Evolutionary conservation across 2,329 filamentous ascomycete genomes (phyloP).

Genomic region (Aspergillus niger): DNA sequence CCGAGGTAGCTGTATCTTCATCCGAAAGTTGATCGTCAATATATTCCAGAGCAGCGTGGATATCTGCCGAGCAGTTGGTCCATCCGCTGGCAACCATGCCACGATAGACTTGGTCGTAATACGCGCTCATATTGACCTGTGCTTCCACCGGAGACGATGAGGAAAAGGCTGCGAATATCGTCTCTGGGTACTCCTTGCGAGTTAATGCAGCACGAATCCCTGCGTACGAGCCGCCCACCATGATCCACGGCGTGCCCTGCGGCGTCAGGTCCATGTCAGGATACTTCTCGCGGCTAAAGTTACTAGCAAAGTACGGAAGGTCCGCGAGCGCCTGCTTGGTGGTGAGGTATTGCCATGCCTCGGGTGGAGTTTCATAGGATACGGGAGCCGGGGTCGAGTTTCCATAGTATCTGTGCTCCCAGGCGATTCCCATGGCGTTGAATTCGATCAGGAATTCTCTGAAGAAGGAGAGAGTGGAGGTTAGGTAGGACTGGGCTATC

Average conservation of each 20-base stretch:
- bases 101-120: constrained; percentile 53
- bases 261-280: constrained; percentile 42
- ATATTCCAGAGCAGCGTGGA: constrained; percentile 51
- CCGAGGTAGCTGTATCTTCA: constrained; percentile 35
- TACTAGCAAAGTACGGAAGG: constrained; percentile 47
- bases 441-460: constrained; percentile 37
- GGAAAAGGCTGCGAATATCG: constrained; percentile 44
- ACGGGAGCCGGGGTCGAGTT: constrained; percentile 43
- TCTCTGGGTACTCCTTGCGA: constrained; percentile 46
- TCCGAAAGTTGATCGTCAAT: constrained; percentile 51
- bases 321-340: constrained; percentile 49
- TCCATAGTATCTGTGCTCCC: constrained; percentile 49
- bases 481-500: constrained; percentile 10
- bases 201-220: constrained; percentile 49
- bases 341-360: constrained; percentile 46
- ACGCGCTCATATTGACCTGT: constrained; percentile 52
- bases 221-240: constrained; percentile 50
- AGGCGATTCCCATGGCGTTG: constrained; percentile 42
- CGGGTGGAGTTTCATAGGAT: constrained; percentile 37
- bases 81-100: constrained; percentile 53
- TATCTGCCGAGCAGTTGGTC: constrained; percentile 53
- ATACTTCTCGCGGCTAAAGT: constrained; percentile 37
- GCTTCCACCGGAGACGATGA: constrained; percentile 52
- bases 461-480: constrained; percentile 29
- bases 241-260: constrained; percentile 47